Percentiles rank a stretch among this genome's conserved stretches.
Evolutionary conservation across 768 basidiomycete genomes (phyloP).

Genomic region (Mycena pura): DNA sequence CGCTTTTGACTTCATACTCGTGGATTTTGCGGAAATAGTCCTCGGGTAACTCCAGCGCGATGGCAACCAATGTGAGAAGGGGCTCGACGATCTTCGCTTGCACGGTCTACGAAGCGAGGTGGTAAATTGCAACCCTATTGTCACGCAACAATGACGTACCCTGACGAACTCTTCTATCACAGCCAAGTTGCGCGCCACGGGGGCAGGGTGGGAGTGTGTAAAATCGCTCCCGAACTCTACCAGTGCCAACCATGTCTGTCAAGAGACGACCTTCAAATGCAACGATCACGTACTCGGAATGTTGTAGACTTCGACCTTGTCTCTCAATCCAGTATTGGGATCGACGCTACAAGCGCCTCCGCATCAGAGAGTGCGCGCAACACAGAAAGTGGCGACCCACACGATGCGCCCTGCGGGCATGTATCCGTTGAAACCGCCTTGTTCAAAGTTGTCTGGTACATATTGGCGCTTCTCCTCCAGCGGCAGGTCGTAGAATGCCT

Average conservation of each 20-base stretch:
- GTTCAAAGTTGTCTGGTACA: conserved; percentile 43
- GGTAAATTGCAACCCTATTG: neutral
- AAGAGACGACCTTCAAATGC: neutral
- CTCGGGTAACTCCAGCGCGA: conserved; percentile 59
- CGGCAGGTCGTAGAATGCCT: conserved; percentile 55
- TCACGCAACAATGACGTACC: conserved; percentile 25
- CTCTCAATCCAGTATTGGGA: conserved; percentile 43
- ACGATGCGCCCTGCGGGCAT: conserved; percentile 51
- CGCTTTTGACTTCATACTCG: conserved; percentile 52
- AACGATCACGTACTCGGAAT: conserved; percentile 46
- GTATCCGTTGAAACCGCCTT: conserved; percentile 57
- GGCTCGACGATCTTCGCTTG: conserved; percentile 56
- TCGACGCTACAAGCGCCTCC: conserved; percentile 39
- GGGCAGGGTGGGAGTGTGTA: conserved; percentile 47
- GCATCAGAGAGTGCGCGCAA: neutral
- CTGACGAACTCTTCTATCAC: conserved; percentile 55
- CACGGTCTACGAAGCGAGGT: conserved; percentile 34
- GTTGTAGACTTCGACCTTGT: conserved; percentile 57
- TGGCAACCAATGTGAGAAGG: conserved; percentile 51
- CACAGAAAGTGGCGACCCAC: conserved; percentile 29
- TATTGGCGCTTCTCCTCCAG: conserved; percentile 57
- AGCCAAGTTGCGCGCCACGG: conserved; percentile 43
- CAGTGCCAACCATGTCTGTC: neutral
- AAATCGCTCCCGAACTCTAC: conserved; percentile 54
- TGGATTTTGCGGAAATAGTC: conserved; percentile 55